phyloP scores from a whole-genome alignment of 352 stramenopile species.

The Blastocystis sp. region DNA sequence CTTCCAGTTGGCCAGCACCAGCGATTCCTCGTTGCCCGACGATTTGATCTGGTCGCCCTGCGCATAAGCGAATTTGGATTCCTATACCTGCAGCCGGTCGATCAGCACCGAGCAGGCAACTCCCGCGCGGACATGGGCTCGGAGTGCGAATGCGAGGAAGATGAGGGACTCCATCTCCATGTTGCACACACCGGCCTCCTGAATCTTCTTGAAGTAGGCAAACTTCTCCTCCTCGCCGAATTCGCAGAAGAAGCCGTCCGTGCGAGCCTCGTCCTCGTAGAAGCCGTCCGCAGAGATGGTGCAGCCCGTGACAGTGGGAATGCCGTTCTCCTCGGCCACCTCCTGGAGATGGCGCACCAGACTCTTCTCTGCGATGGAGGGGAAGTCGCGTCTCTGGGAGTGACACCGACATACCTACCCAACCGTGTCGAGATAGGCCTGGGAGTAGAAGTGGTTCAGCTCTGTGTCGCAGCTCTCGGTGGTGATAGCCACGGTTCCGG shows the following conservation, averaged over 20 bases:
- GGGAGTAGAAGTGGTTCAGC: slow-evolving; percentile 45
- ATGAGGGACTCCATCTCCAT: slow-evolving; percentile 56
- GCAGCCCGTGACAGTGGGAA: neutral
- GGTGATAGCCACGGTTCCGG: slow-evolving; percentile 47
- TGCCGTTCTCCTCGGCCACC: neutral
- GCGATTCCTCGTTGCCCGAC: slow-evolving; percentile 9
- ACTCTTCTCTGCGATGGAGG: neutral
- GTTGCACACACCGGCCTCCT: slow-evolving; percentile 13
- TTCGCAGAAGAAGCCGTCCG: slow-evolving; percentile 65
- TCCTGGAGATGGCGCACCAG: slow-evolving; percentile 6
- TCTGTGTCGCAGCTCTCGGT: slow-evolving; percentile 12
- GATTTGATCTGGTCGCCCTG: slow-evolving; percentile 61
- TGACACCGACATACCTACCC: neutral
- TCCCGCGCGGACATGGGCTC: slow-evolving; percentile 4
- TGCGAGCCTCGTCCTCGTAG: slow-evolving; percentile 61
- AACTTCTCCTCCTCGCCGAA: slow-evolving; percentile 40
- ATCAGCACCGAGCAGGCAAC: slow-evolving; percentile 48
- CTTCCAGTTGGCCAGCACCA: slow-evolving; percentile 34
- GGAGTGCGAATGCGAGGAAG: slow-evolving; percentile 39
- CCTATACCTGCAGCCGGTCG: slow-evolving; percentile 3
- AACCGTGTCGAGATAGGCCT: neutral
- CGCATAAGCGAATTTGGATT: neutral
- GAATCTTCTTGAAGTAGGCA: slow-evolving; percentile 15
- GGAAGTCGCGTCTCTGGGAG: neutral
- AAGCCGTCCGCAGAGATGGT: slow-evolving; percentile 60